Base-by-base conservation (phyloP, 148 eudicot genomes). In the Camellia granthamiana region DNA sequence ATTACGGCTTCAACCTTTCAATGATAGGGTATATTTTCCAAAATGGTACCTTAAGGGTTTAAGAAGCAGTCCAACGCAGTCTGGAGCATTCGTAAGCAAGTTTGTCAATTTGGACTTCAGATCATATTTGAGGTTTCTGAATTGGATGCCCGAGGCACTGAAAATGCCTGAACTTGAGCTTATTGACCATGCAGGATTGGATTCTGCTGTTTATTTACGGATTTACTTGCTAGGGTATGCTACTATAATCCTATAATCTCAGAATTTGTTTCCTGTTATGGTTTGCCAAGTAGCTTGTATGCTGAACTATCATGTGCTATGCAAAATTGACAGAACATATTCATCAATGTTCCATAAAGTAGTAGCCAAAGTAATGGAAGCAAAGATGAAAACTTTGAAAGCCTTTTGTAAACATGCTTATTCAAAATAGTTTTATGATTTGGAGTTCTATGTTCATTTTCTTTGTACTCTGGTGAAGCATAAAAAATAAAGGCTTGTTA, bases 31-130 rank as follows among this genome's bases (percentile, higher is more conserved):
- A 46, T 95, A 95, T 88, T 95, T 95, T 79, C 97, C 99, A 41
- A 95, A 95, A 86, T 95, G 99, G 99, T 96, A 96, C 78, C 88
- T 96, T n/a, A 91, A 85, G 86, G 98, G 98, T 83, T 85, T 96
- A 85, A 85, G 99, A 86, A 89, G 78, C 84, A 92, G 94, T 63
- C 98, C 99, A 0, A 72, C 91, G 62, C 76, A 74, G 51, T 81
- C 88, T 19, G 99, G 99, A 74, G 86, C 89, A 21, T 89, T 85
- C 71, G 92, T 92, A 42, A 74, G 75, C 81, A 90, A 90, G 87
- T 81, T 96, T 82, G 93, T 96, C 77, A 96, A 96, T 86, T 61
- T 96, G 86, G 98, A 96, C 83, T 92, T 83, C 85, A 88, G 80
- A 78, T 88, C 99, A 19, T 96, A 96, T 85, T 55, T 90, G 82